These are phyloP conservation scores for Dactylellina drechsleri DNA, from an alignment of 2,329 filamentous ascomycete species.

Conservation along the genomic window DNA sequence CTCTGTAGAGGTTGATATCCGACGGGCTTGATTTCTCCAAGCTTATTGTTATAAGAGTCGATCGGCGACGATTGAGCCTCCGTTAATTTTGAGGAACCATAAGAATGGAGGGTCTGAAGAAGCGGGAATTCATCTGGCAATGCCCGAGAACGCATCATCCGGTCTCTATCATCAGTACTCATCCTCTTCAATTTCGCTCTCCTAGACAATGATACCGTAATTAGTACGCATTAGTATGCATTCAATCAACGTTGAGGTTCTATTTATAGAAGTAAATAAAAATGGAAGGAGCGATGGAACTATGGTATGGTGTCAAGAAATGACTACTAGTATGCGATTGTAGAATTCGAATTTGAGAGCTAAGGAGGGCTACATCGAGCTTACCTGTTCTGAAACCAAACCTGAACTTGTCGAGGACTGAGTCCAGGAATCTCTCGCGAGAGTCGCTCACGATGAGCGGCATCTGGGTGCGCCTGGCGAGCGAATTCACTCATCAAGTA, in stretches of 20 bases:
- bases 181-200: constrained; percentile 77
- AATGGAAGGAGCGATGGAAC: no score
- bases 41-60: constrained; percentile 56
- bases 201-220: constrained; percentile 61
- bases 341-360: neutral
- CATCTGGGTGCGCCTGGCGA: constrained; percentile 92
- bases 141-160: constrained; percentile 77
- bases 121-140: constrained; percentile 78
- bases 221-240: neutral
- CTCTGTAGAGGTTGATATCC: constrained; percentile 56
- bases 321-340: neutral
- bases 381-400: constrained; percentile 98
- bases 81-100: constrained; percentile 57
- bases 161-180: constrained; percentile 75
- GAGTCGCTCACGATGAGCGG: constrained; percentile 84
- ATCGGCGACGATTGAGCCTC: constrained; percentile 58
- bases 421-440: constrained; percentile 90
- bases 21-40: constrained; percentile 56
- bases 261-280: no score
- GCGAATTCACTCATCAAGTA: constrained; percentile 98
- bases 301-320: neutral
- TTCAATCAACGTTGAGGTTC: no score
- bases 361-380: constrained; percentile 10
- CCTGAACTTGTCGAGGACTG: constrained; percentile 91
- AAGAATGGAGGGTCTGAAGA: constrained; percentile 71